Conservation (phyloP, 257 asterid species). For the Solanum paucissectum region DNA sequence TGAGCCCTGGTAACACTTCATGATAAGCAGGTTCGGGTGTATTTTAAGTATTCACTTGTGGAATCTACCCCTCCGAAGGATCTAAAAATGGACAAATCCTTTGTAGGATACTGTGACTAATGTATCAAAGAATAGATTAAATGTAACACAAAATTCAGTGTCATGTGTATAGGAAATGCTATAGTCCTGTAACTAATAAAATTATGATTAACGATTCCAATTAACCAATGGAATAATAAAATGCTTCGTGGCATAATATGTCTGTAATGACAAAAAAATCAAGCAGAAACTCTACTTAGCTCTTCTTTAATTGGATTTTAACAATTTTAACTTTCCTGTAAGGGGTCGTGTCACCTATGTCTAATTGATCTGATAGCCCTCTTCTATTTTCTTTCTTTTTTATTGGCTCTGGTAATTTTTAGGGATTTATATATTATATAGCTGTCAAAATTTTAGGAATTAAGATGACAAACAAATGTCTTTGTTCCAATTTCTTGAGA, state of each 20-base stretch:
- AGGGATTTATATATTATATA: neutral
- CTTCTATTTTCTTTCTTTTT: neutral
- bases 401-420: neutral
- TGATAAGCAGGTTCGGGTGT: neutral
- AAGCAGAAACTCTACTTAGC: neutral
- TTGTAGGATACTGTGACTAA: neutral
- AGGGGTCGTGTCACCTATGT: neutral
- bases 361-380: neutral
- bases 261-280: neutral
- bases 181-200: neutral
- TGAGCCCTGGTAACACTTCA: constrained; percentile 51
- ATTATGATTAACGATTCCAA: neutral
- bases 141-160: neutral
- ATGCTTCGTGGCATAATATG: neutral
- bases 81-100: neutral
- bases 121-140: neutral
- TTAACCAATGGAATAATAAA: neutral
- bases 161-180: neutral
- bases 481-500: neutral
- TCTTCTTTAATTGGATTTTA: neutral
- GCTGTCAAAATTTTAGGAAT: neutral
- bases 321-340: neutral
- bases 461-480: neutral
- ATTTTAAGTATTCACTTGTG: neutral
- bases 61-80: neutral